A percentile compares a stretch with the other conserved stretches of the same genome.
Conservation (phyloP, 768 basidiomycete genomes). For the Phylloporus scabripes region DNA sequence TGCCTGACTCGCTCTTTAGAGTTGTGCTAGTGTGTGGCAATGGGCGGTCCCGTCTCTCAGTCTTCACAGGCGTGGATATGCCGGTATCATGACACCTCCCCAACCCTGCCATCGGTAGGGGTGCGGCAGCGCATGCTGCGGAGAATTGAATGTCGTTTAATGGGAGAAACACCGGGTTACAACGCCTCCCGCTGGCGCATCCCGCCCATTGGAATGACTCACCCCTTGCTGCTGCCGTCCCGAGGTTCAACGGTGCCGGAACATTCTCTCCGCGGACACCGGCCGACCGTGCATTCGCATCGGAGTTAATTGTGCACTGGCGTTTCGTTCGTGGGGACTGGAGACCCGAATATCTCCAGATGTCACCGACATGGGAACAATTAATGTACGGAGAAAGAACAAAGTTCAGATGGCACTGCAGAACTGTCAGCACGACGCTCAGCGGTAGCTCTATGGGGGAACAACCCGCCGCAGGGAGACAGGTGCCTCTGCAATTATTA, state of each 20-base stretch:
- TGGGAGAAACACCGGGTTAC: conserved; percentile 43
- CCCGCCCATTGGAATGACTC: conserved; percentile 13
- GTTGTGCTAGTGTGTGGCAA: conserved; percentile 36
- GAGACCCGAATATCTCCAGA: background rate
- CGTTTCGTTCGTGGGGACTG: conserved; percentile 29
- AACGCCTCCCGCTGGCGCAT: background rate
- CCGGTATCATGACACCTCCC: too few species aligned
- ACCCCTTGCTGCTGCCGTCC: background rate
- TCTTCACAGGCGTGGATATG: conserved; percentile 44
- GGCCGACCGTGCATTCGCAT: conserved; percentile 46
- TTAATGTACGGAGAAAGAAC: too few species aligned
- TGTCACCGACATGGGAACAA: background rate
- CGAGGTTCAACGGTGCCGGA: conserved; percentile 48
- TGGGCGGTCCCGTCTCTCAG: conserved; percentile 38
- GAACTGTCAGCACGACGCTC: background rate
- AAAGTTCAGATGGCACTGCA: too few species aligned
- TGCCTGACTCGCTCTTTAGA: conserved; percentile 1
- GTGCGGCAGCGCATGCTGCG: conserved; percentile 44
- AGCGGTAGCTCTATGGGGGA: background rate
- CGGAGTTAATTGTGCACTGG: conserved; percentile 38
- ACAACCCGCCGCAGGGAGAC: conserved; percentile 29
- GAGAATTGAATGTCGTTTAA: conserved; percentile 69
- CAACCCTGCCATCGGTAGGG: conserved; percentile 42
- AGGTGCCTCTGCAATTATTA: conserved; percentile 33
- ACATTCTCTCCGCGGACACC: conserved; percentile 41